Conservation (phyloP, 108 stramenopile species). For the Skeletonema costatum region DNA sequence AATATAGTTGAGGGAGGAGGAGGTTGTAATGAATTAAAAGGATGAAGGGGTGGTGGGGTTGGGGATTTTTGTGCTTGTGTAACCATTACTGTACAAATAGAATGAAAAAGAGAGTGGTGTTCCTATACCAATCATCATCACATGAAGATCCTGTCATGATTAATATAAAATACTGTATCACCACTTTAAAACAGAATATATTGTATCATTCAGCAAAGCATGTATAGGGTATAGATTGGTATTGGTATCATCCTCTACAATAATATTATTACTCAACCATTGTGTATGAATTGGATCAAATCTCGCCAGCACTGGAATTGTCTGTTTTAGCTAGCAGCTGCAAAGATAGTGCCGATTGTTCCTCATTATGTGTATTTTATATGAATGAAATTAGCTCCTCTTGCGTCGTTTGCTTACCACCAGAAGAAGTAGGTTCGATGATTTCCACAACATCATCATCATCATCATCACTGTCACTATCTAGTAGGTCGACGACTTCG, state of each 20-base stretch:
- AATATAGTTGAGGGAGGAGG: background rate
- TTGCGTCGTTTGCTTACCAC: conserved; percentile 11
- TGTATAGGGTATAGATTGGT: background rate
- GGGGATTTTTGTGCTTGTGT: background rate
- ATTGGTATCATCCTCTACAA: too few relatives aligned
- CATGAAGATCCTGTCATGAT: background rate
- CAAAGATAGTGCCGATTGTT: background rate
- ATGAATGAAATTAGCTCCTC: conserved; percentile 2
- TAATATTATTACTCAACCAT: too few relatives aligned
- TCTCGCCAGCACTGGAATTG: background rate
- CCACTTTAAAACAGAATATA: too few relatives aligned
- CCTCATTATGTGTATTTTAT: background rate
- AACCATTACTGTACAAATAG: background rate
- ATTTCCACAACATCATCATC: conserved; percentile 32
- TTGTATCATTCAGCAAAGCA: too few relatives aligned
- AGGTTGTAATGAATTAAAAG: background rate
- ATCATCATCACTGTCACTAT: conserved; percentile 42
- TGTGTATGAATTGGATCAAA: too few relatives aligned
- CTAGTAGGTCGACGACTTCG: conserved; percentile 40
- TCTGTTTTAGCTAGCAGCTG: background rate
- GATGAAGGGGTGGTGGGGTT: background rate
- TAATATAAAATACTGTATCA: background rate
- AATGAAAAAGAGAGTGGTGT: background rate
- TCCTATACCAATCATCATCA: background rate
- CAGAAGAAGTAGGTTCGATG: background rate